A percentile compares a stretch with the other conserved stretches of the same genome.
phyloP scores from a whole-genome alignment of 2,329 filamentous ascomycete species.

The Colletotrichum spaethianum region DNA sequence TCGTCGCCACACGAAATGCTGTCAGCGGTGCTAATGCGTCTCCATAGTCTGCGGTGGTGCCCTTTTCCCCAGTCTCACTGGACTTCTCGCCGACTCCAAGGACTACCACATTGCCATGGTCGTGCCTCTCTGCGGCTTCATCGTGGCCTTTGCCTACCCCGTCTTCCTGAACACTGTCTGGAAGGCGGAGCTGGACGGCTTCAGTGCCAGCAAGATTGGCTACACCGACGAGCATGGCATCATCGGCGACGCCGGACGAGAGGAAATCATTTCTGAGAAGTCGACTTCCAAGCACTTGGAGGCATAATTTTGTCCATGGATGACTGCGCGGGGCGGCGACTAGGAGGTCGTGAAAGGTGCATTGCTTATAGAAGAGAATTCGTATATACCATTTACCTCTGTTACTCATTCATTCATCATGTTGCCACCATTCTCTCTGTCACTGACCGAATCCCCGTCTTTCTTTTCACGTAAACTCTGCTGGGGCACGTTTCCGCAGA shows the following conservation, averaged over 20 bases:
- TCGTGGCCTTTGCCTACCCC: constrained; percentile 69
- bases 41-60: constrained; percentile 21
- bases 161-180: constrained; percentile 67
- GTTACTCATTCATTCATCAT: neutral
- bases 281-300: constrained; percentile 32
- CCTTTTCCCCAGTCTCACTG: constrained; percentile 28
- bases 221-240: constrained; percentile 28
- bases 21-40: neutral
- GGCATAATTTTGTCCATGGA: neutral
- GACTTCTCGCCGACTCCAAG: constrained; percentile 27
- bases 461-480: neutral
- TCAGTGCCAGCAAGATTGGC: constrained; percentile 37
- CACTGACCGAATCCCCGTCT: neutral
- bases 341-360: neutral
- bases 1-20: neutral
- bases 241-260: constrained; percentile 30
- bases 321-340: neutral
- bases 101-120: constrained; percentile 68
- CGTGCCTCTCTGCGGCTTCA: constrained; percentile 74
- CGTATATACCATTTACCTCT: neutral
- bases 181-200: constrained; percentile 37
- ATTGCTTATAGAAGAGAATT: neutral
- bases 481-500: neutral
- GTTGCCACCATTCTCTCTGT: neutral
- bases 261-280: constrained; percentile 19